phyloP scores from a whole-genome alignment of 257 asterid species.

The Lithospermum erythrorhizon region DNA sequence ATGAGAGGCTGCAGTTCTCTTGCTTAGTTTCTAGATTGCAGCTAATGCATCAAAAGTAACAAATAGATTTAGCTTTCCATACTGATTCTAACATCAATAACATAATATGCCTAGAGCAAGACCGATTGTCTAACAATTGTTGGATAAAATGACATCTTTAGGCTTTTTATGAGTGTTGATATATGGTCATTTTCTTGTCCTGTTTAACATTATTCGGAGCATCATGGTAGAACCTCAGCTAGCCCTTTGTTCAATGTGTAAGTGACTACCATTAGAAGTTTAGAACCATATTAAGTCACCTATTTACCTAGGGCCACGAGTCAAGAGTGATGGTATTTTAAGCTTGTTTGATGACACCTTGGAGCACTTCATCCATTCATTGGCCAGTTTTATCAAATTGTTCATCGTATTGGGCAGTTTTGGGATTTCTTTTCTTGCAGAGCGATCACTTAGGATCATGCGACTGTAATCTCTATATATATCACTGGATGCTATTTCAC shows the following conservation, averaged over 20 bases:
- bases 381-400: background rate
- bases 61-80: slow-evolving; percentile 19
- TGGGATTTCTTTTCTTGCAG: slow-evolving; percentile 2
- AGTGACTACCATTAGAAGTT: background rate
- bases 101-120: background rate
- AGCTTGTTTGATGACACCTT: background rate
- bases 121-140: too few relatives aligned
- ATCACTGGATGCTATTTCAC: background rate
- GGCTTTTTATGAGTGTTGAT: too few relatives aligned
- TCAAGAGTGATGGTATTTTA: background rate
- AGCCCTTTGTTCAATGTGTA: background rate
- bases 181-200: background rate
- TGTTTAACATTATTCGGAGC: background rate
- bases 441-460: background rate
- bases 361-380: background rate
- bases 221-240: background rate
- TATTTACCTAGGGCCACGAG: background rate
- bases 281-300: too few relatives aligned
- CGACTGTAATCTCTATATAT: background rate
- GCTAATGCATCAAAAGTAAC: slow-evolving; percentile 41
- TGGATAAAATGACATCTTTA: too few relatives aligned
- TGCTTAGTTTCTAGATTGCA: slow-evolving; percentile 39
- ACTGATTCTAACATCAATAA: background rate
- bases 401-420: slow-evolving; percentile 3
- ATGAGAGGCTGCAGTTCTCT: slow-evolving; percentile 19